Percentiles rank a stretch among this genome's conserved stretches.
phyloP scores from a whole-genome alignment of 2,329 filamentous ascomycete genomes.

The Davidsoniella virescens region DNA sequence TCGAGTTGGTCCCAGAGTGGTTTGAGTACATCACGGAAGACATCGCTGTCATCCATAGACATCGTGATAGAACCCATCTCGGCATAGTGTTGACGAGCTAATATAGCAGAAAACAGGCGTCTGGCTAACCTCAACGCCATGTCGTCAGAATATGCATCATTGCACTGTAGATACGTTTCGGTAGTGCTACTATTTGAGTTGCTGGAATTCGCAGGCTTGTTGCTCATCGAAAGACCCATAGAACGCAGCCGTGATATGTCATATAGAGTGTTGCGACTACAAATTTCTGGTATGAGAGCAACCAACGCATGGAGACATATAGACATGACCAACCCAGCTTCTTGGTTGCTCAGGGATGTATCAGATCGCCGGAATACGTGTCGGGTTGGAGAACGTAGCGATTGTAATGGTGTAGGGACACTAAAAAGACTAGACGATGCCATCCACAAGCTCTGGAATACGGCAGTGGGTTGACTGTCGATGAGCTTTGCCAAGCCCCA shows the following conservation, averaged over 20 bases:
- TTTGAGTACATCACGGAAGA: conserved; percentile 28
- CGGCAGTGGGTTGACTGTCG: conserved; percentile 37
- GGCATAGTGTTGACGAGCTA: conserved; percentile 34
- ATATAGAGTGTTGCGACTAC: conserved; percentile 31
- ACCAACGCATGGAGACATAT: conserved; percentile 48
- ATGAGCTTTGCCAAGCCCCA: conserved; percentile 46
- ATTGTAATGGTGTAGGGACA: conserved; percentile 31
- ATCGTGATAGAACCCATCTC: conserved; percentile 22
- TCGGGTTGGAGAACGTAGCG: conserved; percentile 23
- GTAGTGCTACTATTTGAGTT: conserved; percentile 4
- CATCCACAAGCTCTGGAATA: conserved; percentile 50
- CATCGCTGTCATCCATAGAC: conserved; percentile 19
- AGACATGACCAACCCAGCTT: conserved; percentile 38
- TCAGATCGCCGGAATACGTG: conserved; percentile 22
- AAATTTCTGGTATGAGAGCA: conserved; percentile 36
- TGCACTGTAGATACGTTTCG: conserved; percentile 27
- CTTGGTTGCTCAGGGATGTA: conserved; percentile 27
- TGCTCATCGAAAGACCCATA: conserved; percentile 34
- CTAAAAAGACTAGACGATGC: conserved; percentile 41
- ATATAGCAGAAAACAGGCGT: conserved; percentile 41
- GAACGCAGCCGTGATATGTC: conserved; percentile 46
- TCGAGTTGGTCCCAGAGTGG: conserved; percentile 38
- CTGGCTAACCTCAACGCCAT: conserved; percentile 41
- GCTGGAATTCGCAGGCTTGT: background rate
- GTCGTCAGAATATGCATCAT: conserved; percentile 47